Conservation (phyloP, 2,329 filamentous ascomycete genomes). For the Endothia cerciana region DNA sequence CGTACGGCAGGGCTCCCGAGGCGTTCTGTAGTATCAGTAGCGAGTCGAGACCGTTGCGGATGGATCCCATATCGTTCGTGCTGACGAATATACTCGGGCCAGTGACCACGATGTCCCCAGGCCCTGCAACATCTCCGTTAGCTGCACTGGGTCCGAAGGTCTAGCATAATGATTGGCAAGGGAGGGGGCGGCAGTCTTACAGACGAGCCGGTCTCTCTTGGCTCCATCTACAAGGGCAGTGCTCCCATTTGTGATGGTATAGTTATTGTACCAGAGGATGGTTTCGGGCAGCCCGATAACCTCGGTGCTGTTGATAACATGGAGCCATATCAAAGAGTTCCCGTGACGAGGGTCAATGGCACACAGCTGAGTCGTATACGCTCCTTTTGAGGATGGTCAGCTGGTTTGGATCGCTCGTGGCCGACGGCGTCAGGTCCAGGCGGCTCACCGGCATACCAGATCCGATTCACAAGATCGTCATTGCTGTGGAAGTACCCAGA, state of each 20-base stretch:
- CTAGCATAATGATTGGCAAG: not conserved
- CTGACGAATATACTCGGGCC: constrained; percentile 57
- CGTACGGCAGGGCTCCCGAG: constrained; percentile 48
- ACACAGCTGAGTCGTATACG: constrained; percentile 37
- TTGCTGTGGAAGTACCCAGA: constrained; percentile 36
- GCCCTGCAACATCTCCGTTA: constrained; percentile 45
- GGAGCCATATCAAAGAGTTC: constrained; percentile 16
- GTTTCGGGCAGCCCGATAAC: constrained; percentile 24
- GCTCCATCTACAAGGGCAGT: constrained; percentile 46
- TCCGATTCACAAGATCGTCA: constrained; percentile 40
- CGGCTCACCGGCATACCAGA: constrained; percentile 41
- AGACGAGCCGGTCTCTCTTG: constrained; percentile 54
- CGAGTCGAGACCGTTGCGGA: constrained; percentile 53
- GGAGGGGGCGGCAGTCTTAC: not conserved
- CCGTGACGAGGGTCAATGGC: constrained; percentile 32
- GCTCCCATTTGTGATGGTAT: constrained; percentile 36
- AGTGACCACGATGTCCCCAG: constrained; percentile 63
- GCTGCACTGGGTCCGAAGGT: not conserved
- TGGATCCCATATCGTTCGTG: constrained; percentile 55
- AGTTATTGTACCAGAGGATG: constrained; percentile 32
- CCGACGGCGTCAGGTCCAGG: not conserved
- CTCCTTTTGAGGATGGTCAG: constrained; percentile 17
- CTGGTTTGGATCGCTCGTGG: too few relatives aligned
- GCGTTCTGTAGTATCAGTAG: constrained; percentile 50
- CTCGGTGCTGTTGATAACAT: constrained; percentile 22